Base-by-base conservation (phyloP, 441 rosid genomes). In the Corymbia calophylla region DNA sequence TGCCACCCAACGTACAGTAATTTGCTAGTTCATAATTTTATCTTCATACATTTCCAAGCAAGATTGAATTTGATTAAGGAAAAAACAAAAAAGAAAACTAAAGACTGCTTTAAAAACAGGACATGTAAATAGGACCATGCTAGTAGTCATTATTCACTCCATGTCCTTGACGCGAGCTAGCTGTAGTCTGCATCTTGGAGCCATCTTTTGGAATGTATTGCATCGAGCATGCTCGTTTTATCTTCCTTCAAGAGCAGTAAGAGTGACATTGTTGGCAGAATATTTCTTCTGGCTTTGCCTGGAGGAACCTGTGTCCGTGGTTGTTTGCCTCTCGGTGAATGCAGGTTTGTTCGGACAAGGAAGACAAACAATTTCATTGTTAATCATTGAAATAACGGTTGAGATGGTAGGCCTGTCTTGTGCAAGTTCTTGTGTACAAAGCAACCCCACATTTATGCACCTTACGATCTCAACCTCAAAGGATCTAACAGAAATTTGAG, bases 391-490 rank as follows among this genome's bases (percentile, higher is more conserved):
- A 56, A 93, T 81, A 35, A 93, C 93, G 0, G 89, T 91, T 7
- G 94, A 87, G 87, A 94, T 93, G 62, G 88, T 90, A 5, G 97
- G 98, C 90, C 98, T 91, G 55, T 96, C 97, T 15, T 92, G 89
- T 6, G 92, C 92, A 31, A 89, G 90, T 81, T 94, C 94, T 89
- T 95, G 97, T 62, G 94, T 94, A 70, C 97, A 95, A 31, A 97
- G 80, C 84, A 97, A 82, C 53, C 96, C 98, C 77, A 95, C 93
- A n/a, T 95, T 93, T 32, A 95, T 88, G 92, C 96, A 94, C 88
- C 95, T 93, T 10, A 19, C 12, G 15, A 94, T 90, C 70, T 96
- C 95, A 27, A 32, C 85, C 58, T 84, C 49, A 60, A 68, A 89
- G 55, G 66, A n/a, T 19, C 91, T 85, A 29, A 90, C 92, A 7